These are phyloP conservation scores for Styphnolobium japonicum DNA, from an alignment of 306 rosid genomes.

Conservation along the genomic window DNA sequence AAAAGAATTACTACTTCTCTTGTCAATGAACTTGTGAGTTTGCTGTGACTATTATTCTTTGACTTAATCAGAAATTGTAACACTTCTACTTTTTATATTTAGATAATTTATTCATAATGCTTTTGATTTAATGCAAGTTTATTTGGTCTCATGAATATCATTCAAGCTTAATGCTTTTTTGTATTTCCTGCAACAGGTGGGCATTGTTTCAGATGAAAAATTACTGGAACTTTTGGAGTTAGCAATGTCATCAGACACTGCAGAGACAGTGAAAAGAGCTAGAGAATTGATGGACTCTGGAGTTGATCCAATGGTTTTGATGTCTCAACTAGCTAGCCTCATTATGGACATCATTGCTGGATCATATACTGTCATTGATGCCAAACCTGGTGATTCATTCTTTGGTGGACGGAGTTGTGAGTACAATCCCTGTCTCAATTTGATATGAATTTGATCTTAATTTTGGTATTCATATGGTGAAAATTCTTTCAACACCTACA, in stretches of 20 bases:
- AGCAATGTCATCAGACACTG: slow-evolving; percentile 93
- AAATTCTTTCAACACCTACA: not conserved
- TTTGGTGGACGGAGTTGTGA: slow-evolving; percentile 74
- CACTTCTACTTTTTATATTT: too few relatives aligned
- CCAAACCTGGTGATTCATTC: slow-evolving; percentile 51
- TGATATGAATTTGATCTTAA: not conserved
- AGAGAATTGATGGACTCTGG: slow-evolving; percentile 97
- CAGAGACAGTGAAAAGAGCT: slow-evolving; percentile 92
- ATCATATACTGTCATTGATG: slow-evolving; percentile 61
- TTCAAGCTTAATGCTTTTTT: slow-evolving; percentile 24
- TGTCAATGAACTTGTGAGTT: slow-evolving; percentile 96
- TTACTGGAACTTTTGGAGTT: slow-evolving; percentile 91
- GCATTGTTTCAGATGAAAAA: slow-evolving; percentile 93
- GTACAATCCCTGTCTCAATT: slow-evolving; percentile 40
- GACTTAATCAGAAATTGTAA: slow-evolving; percentile 1
- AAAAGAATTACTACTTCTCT: slow-evolving; percentile 86
- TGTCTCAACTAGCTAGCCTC: slow-evolving; percentile 91
- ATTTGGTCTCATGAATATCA: not conserved
- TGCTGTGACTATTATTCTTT: slow-evolving; percentile 28
- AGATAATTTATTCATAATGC: too few relatives aligned
- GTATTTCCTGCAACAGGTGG: slow-evolving; percentile 65
- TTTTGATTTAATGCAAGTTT: not conserved
- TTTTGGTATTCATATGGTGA: slow-evolving; percentile 17
- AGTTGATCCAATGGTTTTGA: slow-evolving; percentile 90
- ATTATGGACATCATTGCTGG: slow-evolving; percentile 99